Conservation (phyloP, 768 basidiomycete species). For the Paxillus rubicundulus region DNA sequence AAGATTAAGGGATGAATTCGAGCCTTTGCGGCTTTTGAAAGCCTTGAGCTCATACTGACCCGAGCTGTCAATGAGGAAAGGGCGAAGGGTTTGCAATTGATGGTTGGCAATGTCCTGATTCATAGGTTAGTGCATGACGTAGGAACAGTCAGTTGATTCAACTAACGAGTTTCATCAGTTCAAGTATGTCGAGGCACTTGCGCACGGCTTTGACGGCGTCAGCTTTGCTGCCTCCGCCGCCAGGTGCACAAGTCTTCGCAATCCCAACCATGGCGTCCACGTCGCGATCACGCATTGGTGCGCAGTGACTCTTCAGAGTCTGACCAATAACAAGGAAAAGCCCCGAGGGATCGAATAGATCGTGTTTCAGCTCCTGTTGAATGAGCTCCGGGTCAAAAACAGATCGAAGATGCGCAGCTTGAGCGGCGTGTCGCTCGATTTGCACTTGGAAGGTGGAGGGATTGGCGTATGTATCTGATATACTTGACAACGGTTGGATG, state of each 20-base stretch:
- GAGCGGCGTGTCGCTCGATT: constrained; percentile 59
- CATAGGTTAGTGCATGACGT: constrained; percentile 19
- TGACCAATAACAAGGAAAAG: constrained; percentile 77
- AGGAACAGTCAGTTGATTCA: constrained; percentile 12
- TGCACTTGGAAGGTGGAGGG: constrained; percentile 58
- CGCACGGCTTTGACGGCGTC: constrained; percentile 73
- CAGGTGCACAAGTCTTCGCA: constrained; percentile 57
- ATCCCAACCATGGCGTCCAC: constrained; percentile 81
- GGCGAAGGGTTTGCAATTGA: constrained; percentile 88
- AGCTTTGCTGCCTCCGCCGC: constrained; percentile 51
- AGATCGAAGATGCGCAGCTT: constrained; percentile 64
- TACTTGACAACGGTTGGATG: constrained; percentile 73
- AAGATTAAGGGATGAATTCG: constrained; percentile 43
- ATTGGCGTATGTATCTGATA: constrained; percentile 59
- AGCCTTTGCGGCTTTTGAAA: constrained; percentile 59
- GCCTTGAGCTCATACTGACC: constrained; percentile 77
- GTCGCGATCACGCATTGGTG: constrained; percentile 85
- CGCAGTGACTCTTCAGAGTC: constrained; percentile 86
- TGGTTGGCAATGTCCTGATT: constrained; percentile 93
- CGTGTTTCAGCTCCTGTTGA: constrained; percentile 74
- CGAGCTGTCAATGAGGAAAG: constrained; percentile 80
- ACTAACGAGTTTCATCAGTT: constrained; percentile 93
- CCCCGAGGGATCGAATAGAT: constrained; percentile 74
- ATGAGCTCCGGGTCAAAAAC: constrained; percentile 83
- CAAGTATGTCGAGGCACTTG: constrained; percentile 85